Conservation (phyloP, 2,329 filamentous ascomycete species). For the Monilinia aucupariae region DNA sequence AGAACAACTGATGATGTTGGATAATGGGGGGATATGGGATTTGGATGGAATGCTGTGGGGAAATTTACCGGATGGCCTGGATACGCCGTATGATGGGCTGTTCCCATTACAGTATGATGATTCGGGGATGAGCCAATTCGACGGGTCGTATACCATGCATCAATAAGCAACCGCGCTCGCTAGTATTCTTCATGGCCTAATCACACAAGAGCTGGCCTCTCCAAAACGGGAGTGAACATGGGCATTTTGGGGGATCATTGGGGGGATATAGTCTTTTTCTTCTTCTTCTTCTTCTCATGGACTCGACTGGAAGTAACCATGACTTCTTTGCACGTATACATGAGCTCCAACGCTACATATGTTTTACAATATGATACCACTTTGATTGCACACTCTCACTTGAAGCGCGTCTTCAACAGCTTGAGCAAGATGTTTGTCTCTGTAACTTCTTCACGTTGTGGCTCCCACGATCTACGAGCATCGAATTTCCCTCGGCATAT, state of each 20-base stretch:
- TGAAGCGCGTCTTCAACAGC: background rate
- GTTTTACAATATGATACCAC: constrained; percentile 5
- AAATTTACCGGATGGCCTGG: constrained; percentile 38
- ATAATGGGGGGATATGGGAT: constrained; percentile 52
- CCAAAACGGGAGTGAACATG: background rate
- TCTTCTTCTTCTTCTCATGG: too few species aligned
- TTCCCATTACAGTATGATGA: constrained; percentile 17
- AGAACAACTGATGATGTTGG: constrained; percentile 40
- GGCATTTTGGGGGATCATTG: background rate
- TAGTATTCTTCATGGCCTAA: background rate
- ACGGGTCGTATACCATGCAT: constrained; percentile 7
- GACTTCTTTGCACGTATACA: background rate
- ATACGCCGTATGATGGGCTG: constrained; percentile 34
- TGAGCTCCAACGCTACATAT: background rate
- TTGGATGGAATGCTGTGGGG: constrained; percentile 53
- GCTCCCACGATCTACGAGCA: background rate
- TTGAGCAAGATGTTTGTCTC: too few species aligned
- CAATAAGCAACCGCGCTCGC: background rate
- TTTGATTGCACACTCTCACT: background rate
- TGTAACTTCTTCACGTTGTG: background rate
- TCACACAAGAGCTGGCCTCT: background rate
- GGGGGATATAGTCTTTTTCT: background rate
- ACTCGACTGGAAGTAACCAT: background rate
- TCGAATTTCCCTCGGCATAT: background rate
- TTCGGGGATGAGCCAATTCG: background rate